phyloP scores from a whole-genome alignment of 768 basidiomycete genomes.

The Trametes maxima region DNA sequence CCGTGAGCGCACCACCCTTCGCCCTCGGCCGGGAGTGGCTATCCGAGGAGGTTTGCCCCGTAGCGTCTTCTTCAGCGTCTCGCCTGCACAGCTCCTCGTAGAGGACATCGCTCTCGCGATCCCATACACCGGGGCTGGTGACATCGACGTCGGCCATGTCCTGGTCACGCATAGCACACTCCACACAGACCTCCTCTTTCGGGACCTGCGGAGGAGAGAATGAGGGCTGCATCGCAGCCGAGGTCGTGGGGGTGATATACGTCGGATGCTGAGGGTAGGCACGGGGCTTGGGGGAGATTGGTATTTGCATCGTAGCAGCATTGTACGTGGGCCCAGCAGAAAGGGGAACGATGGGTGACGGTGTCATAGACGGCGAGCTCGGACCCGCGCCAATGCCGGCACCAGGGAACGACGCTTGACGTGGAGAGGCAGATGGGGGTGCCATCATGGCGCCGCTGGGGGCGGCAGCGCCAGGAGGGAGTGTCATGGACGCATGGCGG shows the following conservation, averaged over 20 bases:
- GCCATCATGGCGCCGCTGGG: constrained; percentile 29
- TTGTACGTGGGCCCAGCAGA: constrained; percentile 38
- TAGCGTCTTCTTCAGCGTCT: constrained; percentile 69
- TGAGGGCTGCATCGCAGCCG: constrained; percentile 61
- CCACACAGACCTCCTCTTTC: constrained; percentile 88
- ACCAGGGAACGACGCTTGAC: constrained; percentile 48
- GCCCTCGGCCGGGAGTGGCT: constrained; percentile 60
- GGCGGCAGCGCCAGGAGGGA: constrained; percentile 19
- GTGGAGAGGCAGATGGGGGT: constrained; percentile 44
- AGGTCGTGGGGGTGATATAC: constrained; percentile 59
- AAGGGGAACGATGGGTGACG: constrained; percentile 58
- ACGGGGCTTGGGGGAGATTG: constrained; percentile 67
- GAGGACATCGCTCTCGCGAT: constrained; percentile 80
- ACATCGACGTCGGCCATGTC: constrained; percentile 98
- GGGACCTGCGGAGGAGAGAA: constrained; percentile 52
- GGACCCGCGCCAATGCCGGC: constrained; percentile 37
- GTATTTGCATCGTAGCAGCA: constrained; percentile 46
- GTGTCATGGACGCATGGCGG: constrained; percentile 4
- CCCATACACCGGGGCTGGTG: constrained; percentile 85
- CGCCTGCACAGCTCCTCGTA: constrained; percentile 76
- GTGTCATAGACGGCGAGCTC: constrained; percentile 40
- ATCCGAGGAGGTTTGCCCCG: constrained; percentile 50
- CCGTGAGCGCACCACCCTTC: constrained; percentile 70
- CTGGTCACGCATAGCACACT: constrained; percentile 98
- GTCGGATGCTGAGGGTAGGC: constrained; percentile 77